Base-by-base conservation (phyloP, 2,329 filamentous ascomycete genomes). In the Cladosporium austrohemisphaericum region DNA sequence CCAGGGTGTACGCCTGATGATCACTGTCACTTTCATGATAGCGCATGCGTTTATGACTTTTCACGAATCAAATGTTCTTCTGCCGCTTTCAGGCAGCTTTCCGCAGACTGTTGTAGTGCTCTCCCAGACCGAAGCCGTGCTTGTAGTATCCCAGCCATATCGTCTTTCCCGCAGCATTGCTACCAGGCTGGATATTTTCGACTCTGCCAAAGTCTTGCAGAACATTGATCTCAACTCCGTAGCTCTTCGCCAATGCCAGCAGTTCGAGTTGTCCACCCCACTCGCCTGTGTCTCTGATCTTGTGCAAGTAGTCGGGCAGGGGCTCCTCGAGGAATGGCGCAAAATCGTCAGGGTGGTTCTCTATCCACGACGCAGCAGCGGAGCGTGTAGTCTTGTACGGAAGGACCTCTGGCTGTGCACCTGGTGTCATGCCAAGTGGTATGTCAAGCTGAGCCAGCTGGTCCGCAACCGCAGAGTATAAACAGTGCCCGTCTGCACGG, bases 241-340 rank as follows among this genome's bases (percentile, higher is more conserved):
- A 97, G 48, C 80, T 81, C 65, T 81, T 84, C 43, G 92, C 87
- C 65, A 98, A 76, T 19, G 93, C 93, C 67, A 84, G 76, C 49
- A 98, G 70, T 74, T 98, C 93, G 55, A 96, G 70, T 73, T 97
- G 88, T 0, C 93, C 93, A 41, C 93, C 93, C 93, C 93, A 98
- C 70, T 95, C 92, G 0, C 88, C 91, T 41, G 91, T 96, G 51
- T 93, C 83, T 55, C 84, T 74, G 52, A 98, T 88, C 71, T 86
- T 88, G 38, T 71, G 71, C 38, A 88, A 77, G 67, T 97, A 95
- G 7, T 72, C 72, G 3, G 80, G 79, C 38, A 96, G 65, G 11
- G 84, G 81, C 65, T 93, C 90, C 63, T 95, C 91, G 58, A 95
- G 73, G 64, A 96, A 98, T 0, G 87, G 84, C 50, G 78, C 82